Base-by-base conservation (phyloP, 73 alveolate genomes). In the Paramecium bursaria region DNA sequence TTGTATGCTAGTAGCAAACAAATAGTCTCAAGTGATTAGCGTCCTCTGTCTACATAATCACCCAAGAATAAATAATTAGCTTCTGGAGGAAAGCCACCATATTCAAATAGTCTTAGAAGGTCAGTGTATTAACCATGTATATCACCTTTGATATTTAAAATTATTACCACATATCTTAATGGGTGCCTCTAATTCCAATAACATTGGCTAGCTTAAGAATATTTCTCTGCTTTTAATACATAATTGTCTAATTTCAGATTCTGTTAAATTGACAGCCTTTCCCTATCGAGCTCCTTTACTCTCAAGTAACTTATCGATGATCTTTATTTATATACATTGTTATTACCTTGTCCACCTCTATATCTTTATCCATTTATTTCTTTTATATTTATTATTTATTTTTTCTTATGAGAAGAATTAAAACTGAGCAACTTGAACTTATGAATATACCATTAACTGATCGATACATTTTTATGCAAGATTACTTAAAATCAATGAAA, bases 21-120 rank as follows among this genome's bases (percentile, higher is more conserved):
- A 7, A 92, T 79, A 23, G 95, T 75, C 73, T 90, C 97, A 39
- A 92, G 50, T n/a, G 93, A 80, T 53, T 87, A 82, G 67, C 74
- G 79, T 14, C 95, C 95, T 75, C 97, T 86, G 73, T 92, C 95
- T 1, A 92, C 96, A 51, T 91, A 91, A 85, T 93, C 96, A 26
- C 98, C 96, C 10, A 95, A 86, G 92, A 94, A 92, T 46, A 94
- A 87, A 88, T 93, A 95, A 87, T 91, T 91, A 17, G 97, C 88
- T 50, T 93, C 97, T 4, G 97, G 96, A 30, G 97, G 97, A 88
- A 85, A 95, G 33, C 98, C 98, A 23, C 98, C 98, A 67, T 89
- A 93, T 86, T 95, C 97, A 48, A 95, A 91, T 42, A 95, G 75
- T 46, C 99, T 85, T 22, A 85, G 74, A 7, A 85, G 51, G 73